Evolutionary conservation across 2,329 filamentous ascomycete species (phyloP), one percentile per base, ranked within the genome.

Genomic region (Aspergillus spinulosporus): DNA sequence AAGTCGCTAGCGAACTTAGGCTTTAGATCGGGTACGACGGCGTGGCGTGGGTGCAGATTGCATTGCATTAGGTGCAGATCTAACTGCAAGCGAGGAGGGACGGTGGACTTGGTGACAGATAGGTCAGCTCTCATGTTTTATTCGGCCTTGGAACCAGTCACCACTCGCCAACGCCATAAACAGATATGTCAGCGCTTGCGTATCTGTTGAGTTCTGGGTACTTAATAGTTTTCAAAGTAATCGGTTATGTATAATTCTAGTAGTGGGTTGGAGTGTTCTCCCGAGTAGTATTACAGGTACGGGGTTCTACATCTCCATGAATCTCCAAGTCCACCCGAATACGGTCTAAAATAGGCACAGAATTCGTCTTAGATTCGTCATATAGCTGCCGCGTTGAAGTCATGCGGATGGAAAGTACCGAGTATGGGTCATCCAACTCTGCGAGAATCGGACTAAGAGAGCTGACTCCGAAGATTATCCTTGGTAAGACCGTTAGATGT

Each of bases 41-140:
- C 48, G 50, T 53, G 45, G 55, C 55, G 31, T 45, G 46, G 37
- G 39, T 43, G 52, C 49, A 49, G 39, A 52, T 57, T 49, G 49
- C 45, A 49, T 53, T 57, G 55, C 55, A 57, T 57, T 57, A 57
- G 55, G 42, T 36, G 49, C 45, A 49, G 46, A 57, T 57, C 55
- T 32, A 53, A 45, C 39, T 57, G 55, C 55, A 57, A n/a, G 55
- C 34, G 39, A 57, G 50, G 31, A 37, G 28, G 21, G 37, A 40
- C 11, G 14, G 39, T 43, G 39, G 39, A 12, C n/a, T 11, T 12
- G 12, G 11, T n/a, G 36, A 37, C 39, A 43, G 36, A 55, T 28
- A 49, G 29, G 36, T 40, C 42, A 44, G 15, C 6, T 49, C 21
- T 39, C 42, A 28, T 28, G 21, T 21, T 21, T 21, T 21, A 28